Base-by-base conservation (phyloP, 1,139 yeast genomes). In the Zhuliangozyma parablackwelliae region DNA sequence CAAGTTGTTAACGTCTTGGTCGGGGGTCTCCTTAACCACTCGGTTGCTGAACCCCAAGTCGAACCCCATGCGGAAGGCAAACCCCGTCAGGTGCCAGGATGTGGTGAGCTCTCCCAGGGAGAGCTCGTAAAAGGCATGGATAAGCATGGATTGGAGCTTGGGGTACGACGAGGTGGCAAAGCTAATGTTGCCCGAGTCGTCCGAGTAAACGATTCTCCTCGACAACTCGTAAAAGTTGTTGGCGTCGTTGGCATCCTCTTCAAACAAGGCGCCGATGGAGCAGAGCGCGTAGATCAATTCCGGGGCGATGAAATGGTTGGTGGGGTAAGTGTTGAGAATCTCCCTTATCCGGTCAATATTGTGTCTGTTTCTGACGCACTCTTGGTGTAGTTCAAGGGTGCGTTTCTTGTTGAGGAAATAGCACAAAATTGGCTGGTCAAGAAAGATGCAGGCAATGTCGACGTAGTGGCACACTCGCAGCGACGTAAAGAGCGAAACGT, bases 61-160 rank as follows among this genome's bases (percentile, higher is more conserved):
- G 11, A 40, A 31, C 6, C 45, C 45, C 45, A 42, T 42, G 25
- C 45, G 30, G 27, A 42, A 36, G 3, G 42, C 41, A 25, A 40
- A 13, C 5, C 45, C 45, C 2, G 40, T 33, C 16, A 38, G 23
- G 32, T 40, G 41, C 45, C 45, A 42, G 10, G 43, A 37, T 5
- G 28, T 31, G 7, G 45, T 35, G 28, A 42, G 34, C 29, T 42
- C 40, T 6, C 43, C 45, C 12, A 32, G 33, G 25, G 32, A 29
- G 21, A 42, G 29, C 26, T 42, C 43, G 27, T 31, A 31, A n/a
- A 42, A 9, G 3, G 45, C 41, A 30, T 34, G 28, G 10, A 34
- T 28, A 5, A 40, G 10, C 27, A 42, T 9, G 6, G 42, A 31
- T 26, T 40, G 37, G n/a, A 42, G 30, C 29, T 35, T 33, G 5